Evolutionary conservation across 108 stramenopile species (phyloP), one percentile per base, ranked within the genome.

Genomic region (Mayamaea pseudoterrestris): DNA sequence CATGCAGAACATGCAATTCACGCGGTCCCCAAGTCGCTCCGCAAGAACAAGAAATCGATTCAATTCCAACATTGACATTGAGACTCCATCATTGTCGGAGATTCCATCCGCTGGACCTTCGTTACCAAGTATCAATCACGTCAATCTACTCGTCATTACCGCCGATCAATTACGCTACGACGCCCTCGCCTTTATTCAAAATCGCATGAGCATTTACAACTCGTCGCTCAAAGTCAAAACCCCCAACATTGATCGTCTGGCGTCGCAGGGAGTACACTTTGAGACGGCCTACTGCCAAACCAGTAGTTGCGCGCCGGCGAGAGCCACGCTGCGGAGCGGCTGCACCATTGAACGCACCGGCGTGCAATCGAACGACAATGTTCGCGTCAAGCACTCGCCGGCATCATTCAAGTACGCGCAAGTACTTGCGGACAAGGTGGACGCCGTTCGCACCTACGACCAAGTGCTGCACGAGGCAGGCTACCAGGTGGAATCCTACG

Each of bases 271-370:
- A 5, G 60, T 53, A 9, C 55, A 61, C 53, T 52, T 61, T 37
- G 44, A 45, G 11, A 61, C 44, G n/a, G 53, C 53, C 13, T 61
- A 61, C 43, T 46, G 44, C 27, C 60, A 61, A 35, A 55, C 32
- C 35, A 26, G 42, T 14, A 45, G 46, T 0, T 61, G 60, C 25
- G 60, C 34, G 6, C 60, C 60, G 12, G 52, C 60, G 11, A 35
- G 60, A 9, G 24, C 60, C 8, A 27, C 39, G 8, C 53, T 61
- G 31, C 53, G 52, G 12, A 61, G 53, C 20, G 60, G 60, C 28
- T 55, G 44, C 30, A 61, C 60, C 21, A 22, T 61, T 27, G 60
- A 61, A 55, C 42, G 53, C 7, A 61, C 60, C n/a, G 60, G 60
- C 14, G 28, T 61, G 7, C 52, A 54, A 36, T 21, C 48, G 24